phyloP scores from a whole-genome alignment of 192 early-diverging fungal species.

The Backusella mclennaniae region DNA sequence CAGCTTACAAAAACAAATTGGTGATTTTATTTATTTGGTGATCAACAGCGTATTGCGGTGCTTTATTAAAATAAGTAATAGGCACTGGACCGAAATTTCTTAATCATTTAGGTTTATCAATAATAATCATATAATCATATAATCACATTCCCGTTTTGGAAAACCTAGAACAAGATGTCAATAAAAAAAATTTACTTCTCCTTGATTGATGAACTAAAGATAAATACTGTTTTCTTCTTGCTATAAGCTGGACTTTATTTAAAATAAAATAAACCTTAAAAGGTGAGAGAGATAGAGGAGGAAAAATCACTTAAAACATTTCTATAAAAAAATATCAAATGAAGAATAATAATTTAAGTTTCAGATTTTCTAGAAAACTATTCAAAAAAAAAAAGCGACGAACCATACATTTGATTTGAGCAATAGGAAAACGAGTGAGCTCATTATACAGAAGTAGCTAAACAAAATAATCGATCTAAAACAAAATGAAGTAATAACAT shows the following conservation, averaged over 20 bases:
- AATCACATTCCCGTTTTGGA: neutral
- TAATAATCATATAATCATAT: neutral
- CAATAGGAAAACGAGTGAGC: neutral
- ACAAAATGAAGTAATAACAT: neutral
- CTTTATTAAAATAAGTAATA: conserved; percentile 2
- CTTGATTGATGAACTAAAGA: neutral
- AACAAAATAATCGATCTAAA: neutral
- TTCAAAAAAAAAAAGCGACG: neutral
- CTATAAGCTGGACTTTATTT: neutral
- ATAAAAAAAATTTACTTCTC: neutral
- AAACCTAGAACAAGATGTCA: neutral
- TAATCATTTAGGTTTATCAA: neutral
- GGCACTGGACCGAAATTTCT: neutral
- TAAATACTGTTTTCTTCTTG: neutral
- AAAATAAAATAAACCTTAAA: neutral
- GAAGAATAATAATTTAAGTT: neutral
- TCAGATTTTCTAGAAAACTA: neutral
- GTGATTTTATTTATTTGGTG: conserved; percentile 3
- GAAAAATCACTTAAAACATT: neutral
- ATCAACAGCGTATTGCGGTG: conserved; percentile 5
- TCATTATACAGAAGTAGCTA: neutral
- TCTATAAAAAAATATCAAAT: neutral
- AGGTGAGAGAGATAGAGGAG: neutral
- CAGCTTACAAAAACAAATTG: neutral
- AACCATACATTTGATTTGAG: neutral